Evolutionary conservation across 345 rosid species (phyloP), one percentile per base, ranked within the genome.

Genomic region (Laguncularia racemosa): DNA sequence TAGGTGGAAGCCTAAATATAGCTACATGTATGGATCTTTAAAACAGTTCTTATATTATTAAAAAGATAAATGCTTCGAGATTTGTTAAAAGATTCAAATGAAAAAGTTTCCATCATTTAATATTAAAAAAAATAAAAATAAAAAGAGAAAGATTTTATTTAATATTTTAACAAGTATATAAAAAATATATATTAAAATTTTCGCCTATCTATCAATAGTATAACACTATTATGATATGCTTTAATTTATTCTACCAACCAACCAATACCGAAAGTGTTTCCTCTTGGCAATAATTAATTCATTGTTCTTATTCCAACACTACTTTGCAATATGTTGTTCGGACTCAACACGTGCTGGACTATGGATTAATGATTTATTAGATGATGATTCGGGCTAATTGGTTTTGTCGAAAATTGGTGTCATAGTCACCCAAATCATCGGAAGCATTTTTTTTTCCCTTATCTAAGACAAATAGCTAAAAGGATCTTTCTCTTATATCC

Each of bases 391-490:
- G 10, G 19, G 60, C 78, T 72, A 76, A 52, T 76, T 74, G 76
- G 16, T 28, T 52, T 60, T 40, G 54, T 52, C 51, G 75, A 66
- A 67, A 67, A 64, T 65, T 66, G 10, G 66, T 58, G 78, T 74
- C 83, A 40, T 78, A 51, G 38, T 76, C 88, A 66, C 52, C 60
- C 68, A 79, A 76, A 82, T 84, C 81, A 63, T 55, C 46, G 55
- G 57, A 48, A 54, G 67, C 72, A 61, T 60, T 77, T 77, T 67
- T 67, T 33, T 33, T 33, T 33, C 7, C 28, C 83, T 83, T 87
- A 86, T 79, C 90, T 84, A 81, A 60, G n/a, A 70, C 70, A 73
- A 71, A 74, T 79, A 79, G 72, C 84, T 67, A 23, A 75, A 63
- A 72, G 67, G 74, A 72, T 73, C 75, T 62, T 76, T 66, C 60